These are phyloP conservation scores for Sonneratia alba DNA, from an alignment of 345 rosid genomes.

Conservation along the genomic window DNA sequence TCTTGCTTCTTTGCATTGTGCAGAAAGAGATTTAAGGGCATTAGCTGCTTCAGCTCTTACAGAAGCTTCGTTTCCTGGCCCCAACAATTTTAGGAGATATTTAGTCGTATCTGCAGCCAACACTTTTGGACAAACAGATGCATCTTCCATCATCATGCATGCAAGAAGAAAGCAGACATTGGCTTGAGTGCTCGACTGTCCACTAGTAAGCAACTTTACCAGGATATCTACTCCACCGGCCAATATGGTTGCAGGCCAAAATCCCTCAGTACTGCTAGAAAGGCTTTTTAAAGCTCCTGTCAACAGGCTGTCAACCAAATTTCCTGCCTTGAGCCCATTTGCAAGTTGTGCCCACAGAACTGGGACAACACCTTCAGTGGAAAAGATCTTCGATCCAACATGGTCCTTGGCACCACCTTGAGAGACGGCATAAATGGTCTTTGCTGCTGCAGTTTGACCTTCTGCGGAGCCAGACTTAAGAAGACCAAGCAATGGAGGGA, in stretches of 20 bases:
- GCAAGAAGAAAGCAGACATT: constrained; percentile 97
- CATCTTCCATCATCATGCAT: constrained; percentile 94
- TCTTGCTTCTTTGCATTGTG: constrained; percentile 88
- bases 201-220: constrained; percentile 81
- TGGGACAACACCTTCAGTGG: constrained; percentile 99
- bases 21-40: constrained; percentile 91
- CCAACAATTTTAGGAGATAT: constrained; percentile 77
- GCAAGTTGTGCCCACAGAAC: constrained; percentile 84
- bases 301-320: constrained; percentile 74
- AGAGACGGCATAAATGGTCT: constrained; percentile 93
- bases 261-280: constrained; percentile 89
- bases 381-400: constrained; percentile 97
- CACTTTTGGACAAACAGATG: constrained; percentile 76
- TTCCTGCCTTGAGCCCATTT: constrained; percentile 68
- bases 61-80: constrained; percentile 89
- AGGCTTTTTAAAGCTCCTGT: constrained; percentile 94
- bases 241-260: constrained; percentile 82
- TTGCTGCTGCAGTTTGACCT: constrained; percentile 96
- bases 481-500: constrained; percentile 98
- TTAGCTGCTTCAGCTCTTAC: constrained; percentile 99
- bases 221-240: constrained; percentile 98
- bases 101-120: constrained; percentile 90
- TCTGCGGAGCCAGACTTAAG: constrained; percentile 94
- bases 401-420: constrained; percentile 96
- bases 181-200: constrained; percentile 78